phyloP scores from a whole-genome alignment of 1,284 basidiomycete species.

The Gymnopus androsaceus region DNA sequence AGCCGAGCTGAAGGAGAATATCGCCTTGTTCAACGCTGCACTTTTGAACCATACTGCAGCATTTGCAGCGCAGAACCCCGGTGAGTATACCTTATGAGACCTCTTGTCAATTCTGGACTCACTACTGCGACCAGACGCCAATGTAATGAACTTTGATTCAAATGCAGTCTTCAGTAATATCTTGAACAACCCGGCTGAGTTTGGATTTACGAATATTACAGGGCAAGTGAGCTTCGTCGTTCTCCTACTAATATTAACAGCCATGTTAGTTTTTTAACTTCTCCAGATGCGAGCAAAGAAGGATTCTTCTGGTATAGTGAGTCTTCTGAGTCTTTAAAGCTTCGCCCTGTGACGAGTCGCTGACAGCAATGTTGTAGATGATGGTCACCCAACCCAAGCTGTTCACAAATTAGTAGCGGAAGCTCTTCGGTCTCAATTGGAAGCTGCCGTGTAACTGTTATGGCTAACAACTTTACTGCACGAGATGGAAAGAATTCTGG shows the following conservation, averaged over 20 bases:
- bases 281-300: conserved; percentile 42
- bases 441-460: no score
- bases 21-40: conserved; percentile 43
- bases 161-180: conserved; percentile 49
- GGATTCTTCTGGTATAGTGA: conserved; percentile 58
- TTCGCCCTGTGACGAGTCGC: background rate
- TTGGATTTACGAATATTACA: conserved; percentile 53
- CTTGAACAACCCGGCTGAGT: conserved; percentile 41
- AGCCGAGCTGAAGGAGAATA: conserved; percentile 39
- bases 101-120: background rate
- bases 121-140: conserved; percentile 31
- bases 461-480: background rate
- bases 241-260: background rate
- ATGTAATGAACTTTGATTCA: conserved; percentile 51
- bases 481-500: background rate
- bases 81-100: conserved; percentile 17
- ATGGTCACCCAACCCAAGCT: conserved; percentile 51
- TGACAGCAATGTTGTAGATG: conserved; percentile 31
- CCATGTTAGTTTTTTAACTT: conserved; percentile 49
- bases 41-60: conserved; percentile 35
- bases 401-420: conserved; percentile 49
- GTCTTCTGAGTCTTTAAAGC: conserved; percentile 27
- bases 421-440: conserved; percentile 42
- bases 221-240: conserved; percentile 36
- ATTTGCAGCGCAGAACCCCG: conserved; percentile 40